These are phyloP conservation scores for Septoria petroselini DNA, from an alignment of 2,329 filamentous ascomycete genomes.

Conservation along the genomic window DNA sequence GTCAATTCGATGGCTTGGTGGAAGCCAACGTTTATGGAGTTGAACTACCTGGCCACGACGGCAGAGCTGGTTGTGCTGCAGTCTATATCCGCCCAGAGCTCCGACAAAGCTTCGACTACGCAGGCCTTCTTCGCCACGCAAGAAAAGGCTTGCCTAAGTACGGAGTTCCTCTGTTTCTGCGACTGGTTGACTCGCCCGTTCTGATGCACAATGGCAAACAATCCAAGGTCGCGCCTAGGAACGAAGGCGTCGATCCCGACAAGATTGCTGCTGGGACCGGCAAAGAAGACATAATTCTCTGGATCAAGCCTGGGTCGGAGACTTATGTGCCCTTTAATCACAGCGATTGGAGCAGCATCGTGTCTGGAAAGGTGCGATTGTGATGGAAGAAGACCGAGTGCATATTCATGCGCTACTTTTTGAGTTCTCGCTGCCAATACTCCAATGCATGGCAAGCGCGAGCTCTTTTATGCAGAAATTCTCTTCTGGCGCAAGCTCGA, in stretches of 20 bases:
- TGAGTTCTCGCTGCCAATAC: not conserved
- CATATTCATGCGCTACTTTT: not conserved
- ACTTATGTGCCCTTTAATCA: conserved; percentile 58
- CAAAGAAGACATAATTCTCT: conserved; percentile 49
- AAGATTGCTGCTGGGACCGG: conserved; percentile 47
- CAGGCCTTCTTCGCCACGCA: conserved; percentile 57
- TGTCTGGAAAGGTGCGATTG: conserved; percentile 22
- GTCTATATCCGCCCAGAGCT: conserved; percentile 55
- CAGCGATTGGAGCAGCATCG: conserved; percentile 51
- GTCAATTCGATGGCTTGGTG: conserved; percentile 62
- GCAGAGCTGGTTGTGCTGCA: conserved; percentile 77
- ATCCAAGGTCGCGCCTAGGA: conserved; percentile 68
- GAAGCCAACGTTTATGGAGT: conserved; percentile 90
- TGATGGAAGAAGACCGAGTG: conserved; percentile 11
- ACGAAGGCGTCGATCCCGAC: conserved; percentile 62
- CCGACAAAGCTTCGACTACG: conserved; percentile 56
- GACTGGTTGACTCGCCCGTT: conserved; percentile 55
- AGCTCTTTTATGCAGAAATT: too few species aligned
- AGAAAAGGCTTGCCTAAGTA: conserved; percentile 64
- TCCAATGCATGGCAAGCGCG: not conserved
- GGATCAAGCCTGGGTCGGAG: conserved; percentile 48
- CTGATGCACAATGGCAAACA: conserved; percentile 77
- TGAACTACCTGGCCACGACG: conserved; percentile 73
- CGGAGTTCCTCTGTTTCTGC: conserved; percentile 71
- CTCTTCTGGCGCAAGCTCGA: not conserved